Percentiles rank a stretch among this genome's conserved stretches.
Evolutionary conservation across 2,329 filamentous ascomycete genomes (phyloP).

Genomic region (Epichloe uncinata): DNA sequence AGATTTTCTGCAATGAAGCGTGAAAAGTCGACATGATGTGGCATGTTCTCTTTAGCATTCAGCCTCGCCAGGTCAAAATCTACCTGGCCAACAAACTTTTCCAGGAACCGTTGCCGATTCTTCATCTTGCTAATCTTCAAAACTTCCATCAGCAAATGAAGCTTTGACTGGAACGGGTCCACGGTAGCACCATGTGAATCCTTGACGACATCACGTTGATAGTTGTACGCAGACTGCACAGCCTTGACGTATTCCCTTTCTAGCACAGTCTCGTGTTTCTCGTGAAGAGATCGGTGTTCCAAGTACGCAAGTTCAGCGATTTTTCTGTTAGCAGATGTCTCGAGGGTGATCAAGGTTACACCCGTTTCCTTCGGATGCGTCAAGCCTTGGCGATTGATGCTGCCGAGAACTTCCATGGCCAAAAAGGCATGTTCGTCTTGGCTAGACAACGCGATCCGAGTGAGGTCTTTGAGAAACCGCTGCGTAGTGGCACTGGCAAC

Average conservation of each 20-base stretch:
- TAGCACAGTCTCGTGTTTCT: constrained; percentile 87
- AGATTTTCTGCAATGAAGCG: constrained; percentile 86
- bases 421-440: constrained; percentile 69
- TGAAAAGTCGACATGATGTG: constrained; percentile 61
- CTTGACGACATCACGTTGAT: constrained; percentile 69
- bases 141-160: constrained; percentile 73
- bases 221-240: constrained; percentile 72
- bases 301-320: constrained; percentile 74
- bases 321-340: constrained; percentile 64
- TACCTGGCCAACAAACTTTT: constrained; percentile 65
- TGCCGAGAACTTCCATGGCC: constrained; percentile 79
- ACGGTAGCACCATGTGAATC: constrained; percentile 61
- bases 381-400: constrained; percentile 87
- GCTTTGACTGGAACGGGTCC: constrained; percentile 61
- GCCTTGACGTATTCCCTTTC: constrained; percentile 92
- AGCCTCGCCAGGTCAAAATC: constrained; percentile 73
- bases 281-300: constrained; percentile 73
- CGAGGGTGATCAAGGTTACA: constrained; percentile 79
- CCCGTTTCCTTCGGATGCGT: constrained; percentile 92
- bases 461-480: constrained; percentile 69
- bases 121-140: constrained; percentile 84
- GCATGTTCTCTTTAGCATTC: constrained; percentile 41
- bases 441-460: constrained; percentile 66
- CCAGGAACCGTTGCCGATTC: constrained; percentile 77
- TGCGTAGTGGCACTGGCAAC: constrained; percentile 81